Base-by-base conservation (phyloP, 495 filamentous ascomycete species). In the Xylaria scruposa region DNA sequence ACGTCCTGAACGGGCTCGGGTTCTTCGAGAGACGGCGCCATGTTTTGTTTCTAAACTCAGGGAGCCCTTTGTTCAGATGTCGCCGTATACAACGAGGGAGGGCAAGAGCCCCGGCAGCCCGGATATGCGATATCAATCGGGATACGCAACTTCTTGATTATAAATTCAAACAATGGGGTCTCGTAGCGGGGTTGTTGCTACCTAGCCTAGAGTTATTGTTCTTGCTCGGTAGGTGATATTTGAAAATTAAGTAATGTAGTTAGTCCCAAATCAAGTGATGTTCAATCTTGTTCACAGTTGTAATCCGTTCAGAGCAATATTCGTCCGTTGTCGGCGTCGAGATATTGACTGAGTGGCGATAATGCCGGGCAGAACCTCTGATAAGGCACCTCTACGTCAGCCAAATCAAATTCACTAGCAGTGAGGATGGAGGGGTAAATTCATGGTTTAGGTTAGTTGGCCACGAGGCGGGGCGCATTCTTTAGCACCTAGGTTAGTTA, bases 21-120 rank as follows among this genome's bases (percentile, higher is more conserved):
- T 74, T 89, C 90, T 82, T 94, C 90, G 46, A 96, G 80, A 29
- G 90, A 92, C 13, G 93, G 91, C 60, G 88, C 88, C 90, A 92
- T 95, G 59, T 33, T 58, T 51, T 60, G 38, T 63, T 5, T 53
- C n/a, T 61, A 3, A n/a, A n/a, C 19, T 44, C 60, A 33, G n/a
- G 9, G 21, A 3, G 4, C 21, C 60, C 5, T 63, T 31, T 46
- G n/a, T 51, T 31, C n/a, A 13, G 19, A 15, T 54, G 36, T 29
- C 13, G 17, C 19, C 17, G 33, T 40, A 56, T 31, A 36, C 21
- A 46, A 26, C 9, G 13, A n/a, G 33, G 47, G 53, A 59, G 53
- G 67, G 51, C 24, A 19, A 36, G 10, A 24, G 53, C 38, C 53
- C 67, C 26, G 21, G 53, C n/a, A 26, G 65, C 53, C 40, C 67